Evolutionary conservation across 176 grass and related monocot genomes (phyloP).

Genomic region (Hordeum marinum): DNA sequence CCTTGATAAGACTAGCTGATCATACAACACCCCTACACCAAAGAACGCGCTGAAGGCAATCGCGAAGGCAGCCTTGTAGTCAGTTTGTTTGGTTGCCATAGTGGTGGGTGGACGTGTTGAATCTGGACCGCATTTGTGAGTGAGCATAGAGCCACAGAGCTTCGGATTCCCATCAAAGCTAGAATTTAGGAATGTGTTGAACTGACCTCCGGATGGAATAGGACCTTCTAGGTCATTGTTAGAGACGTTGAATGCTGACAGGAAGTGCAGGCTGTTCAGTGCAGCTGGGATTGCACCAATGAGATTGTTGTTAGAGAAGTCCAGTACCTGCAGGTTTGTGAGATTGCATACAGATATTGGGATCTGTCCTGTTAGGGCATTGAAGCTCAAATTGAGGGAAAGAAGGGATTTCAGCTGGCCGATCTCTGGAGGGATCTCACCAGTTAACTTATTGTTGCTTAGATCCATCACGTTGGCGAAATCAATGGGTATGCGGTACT

Average conservation of each 20-base stretch:
- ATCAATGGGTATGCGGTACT: not conserved
- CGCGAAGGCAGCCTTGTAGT: not conserved
- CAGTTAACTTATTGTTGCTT: not conserved
- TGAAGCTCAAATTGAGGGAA: slow-evolving; percentile 1
- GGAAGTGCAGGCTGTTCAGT: slow-evolving; percentile 10
- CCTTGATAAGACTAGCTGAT: not conserved
- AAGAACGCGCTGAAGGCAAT: not conserved
- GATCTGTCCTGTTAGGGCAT: not conserved
- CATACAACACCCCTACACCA: not conserved
- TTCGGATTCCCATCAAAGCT: slow-evolving; percentile 30
- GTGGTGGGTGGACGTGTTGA: not conserved
- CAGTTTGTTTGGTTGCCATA: not conserved
- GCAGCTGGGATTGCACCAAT: not conserved
- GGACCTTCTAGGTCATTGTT: slow-evolving; percentile 41
- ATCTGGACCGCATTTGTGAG: not conserved
- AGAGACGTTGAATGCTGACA: slow-evolving; percentile 32
- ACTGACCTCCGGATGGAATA: slow-evolving; percentile 28
- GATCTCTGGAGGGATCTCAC: not conserved
- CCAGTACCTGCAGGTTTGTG: not conserved
- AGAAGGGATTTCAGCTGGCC: not conserved
- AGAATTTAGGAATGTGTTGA: slow-evolving; percentile 30
- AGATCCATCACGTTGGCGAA: not conserved
- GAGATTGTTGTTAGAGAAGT: slow-evolving; percentile 1
- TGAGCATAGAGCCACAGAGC: slow-evolving; percentile 13
- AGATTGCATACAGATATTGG: slow-evolving; percentile 15